A percentile compares a stretch with the other conserved stretches of the same genome.
Evolutionary conservation across 352 stramenopile species (phyloP).

Genomic region (Pythium pectinolyticum): DNA sequence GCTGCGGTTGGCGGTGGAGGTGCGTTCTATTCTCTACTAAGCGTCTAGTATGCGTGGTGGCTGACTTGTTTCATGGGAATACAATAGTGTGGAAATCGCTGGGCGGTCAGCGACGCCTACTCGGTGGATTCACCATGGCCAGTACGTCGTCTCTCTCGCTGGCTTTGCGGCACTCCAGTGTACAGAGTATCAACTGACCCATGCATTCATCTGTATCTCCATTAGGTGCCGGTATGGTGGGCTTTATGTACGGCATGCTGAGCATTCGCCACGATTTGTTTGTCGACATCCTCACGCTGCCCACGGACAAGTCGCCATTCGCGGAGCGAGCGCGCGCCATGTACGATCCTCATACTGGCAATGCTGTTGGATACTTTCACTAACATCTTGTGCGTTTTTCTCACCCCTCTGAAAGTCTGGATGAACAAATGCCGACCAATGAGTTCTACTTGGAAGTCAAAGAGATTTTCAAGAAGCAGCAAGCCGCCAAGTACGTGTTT

Average conservation of each 20-base stretch:
- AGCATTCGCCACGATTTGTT: slow-evolving; percentile 72
- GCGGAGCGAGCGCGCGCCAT: slow-evolving; percentile 47
- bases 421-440: slow-evolving; percentile 25
- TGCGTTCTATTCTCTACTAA: too few relatives aligned
- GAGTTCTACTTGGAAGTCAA: slow-evolving; percentile 44
- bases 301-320: slow-evolving; percentile 67
- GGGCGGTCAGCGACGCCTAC: slow-evolving; percentile 22
- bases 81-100: slow-evolving; percentile 20
- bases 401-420: slow-evolving; percentile 21
- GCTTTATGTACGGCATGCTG: slow-evolving; percentile 66
- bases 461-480: slow-evolving; percentile 47
- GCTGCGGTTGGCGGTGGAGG: slow-evolving; percentile 25
- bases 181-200: too few relatives aligned
- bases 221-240: slow-evolving; percentile 53
- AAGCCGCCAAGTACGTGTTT: slow-evolving; percentile 42
- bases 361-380: neutral
- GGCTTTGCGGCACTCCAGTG: neutral
- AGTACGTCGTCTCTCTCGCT: slow-evolving; percentile 17
- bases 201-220: neutral
- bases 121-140: slow-evolving; percentile 26
- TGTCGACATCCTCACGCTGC: slow-evolving; percentile 63
- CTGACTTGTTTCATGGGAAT: neutral
- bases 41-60: too few relatives aligned
- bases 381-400: neutral
- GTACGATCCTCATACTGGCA: slow-evolving; percentile 26